phyloP scores from a whole-genome alignment of 257 asterid species.

The Parsonsia alboflavescens region DNA sequence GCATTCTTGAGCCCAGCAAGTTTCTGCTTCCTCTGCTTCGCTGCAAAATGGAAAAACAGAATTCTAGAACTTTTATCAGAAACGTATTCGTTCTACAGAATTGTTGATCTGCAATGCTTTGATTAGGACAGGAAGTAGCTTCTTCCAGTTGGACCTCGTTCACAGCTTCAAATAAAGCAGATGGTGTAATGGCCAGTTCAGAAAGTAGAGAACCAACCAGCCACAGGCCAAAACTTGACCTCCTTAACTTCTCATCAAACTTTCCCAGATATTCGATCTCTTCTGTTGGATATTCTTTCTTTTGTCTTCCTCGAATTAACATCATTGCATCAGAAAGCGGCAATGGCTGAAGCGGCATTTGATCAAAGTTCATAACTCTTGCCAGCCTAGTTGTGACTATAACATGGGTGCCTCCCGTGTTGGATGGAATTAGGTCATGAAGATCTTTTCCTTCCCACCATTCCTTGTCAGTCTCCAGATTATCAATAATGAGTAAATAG shows the following conservation, averaged over 20 bases:
- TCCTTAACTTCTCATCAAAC: conserved; percentile 53
- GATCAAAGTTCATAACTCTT: conserved; percentile 58
- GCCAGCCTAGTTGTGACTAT: conserved; percentile 68
- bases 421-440: conserved; percentile 69
- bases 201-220: conserved; percentile 62
- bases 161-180: conserved; percentile 60
- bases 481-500: conserved; percentile 69
- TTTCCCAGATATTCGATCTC: conserved; percentile 57
- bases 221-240: conserved; percentile 68
- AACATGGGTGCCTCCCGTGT: conserved; percentile 81
- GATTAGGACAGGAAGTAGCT: conserved; percentile 20
- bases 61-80: conserved; percentile 46
- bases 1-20: conserved; percentile 52
- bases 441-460: conserved; percentile 97
- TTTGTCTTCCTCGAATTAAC: conserved; percentile 58
- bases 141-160: conserved; percentile 44
- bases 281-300: conserved; percentile 42
- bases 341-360: conserved; percentile 58
- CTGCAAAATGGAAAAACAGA: conserved; percentile 41
- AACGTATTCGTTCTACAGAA: conserved; percentile 54
- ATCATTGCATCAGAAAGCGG: conserved; percentile 55
- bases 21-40: conserved; percentile 38
- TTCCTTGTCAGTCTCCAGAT: conserved; percentile 71
- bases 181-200: conserved; percentile 58
- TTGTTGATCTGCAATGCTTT: conserved; percentile 45